Percentiles rank a stretch among this genome's conserved stretches.
phyloP scores from a whole-genome alignment of 2,329 filamentous ascomycete species.

The Coniochaeta sp. region DNA sequence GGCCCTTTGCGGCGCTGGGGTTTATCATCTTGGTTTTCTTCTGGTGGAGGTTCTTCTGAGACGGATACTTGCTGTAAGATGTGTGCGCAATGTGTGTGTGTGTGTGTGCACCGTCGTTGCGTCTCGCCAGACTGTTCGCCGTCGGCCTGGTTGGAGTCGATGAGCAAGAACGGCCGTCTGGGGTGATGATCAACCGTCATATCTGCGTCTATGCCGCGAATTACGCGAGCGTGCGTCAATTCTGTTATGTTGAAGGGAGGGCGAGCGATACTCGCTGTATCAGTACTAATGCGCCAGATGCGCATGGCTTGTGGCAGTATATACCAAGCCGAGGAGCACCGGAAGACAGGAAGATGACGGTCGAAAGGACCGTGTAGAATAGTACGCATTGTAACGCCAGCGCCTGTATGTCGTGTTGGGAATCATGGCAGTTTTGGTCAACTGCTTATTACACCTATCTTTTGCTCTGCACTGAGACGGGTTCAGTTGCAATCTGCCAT shows the following conservation, averaged over 20 bases:
- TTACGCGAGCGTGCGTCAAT: neutral
- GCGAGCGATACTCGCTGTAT: neutral
- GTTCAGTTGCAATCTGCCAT: neutral
- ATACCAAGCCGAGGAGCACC: neutral
- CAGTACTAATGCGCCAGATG: neutral
- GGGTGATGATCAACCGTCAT: neutral
- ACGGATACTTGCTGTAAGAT: too few relatives aligned
- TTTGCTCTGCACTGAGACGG: neutral
- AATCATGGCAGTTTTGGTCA: too few relatives aligned
- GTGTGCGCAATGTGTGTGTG: neutral
- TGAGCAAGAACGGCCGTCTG: neutral
- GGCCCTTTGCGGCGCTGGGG: slow-evolving; percentile 74
- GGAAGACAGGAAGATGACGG: neutral
- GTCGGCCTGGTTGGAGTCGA: neutral
- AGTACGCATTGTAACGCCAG: neutral
- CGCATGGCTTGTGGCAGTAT: neutral
- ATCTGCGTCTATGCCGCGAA: neutral
- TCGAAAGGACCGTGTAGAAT: neutral
- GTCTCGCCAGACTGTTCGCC: neutral
- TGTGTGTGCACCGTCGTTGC: neutral
- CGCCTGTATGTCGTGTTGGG: neutral
- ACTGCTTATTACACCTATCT: neutral
- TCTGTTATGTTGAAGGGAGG: too few relatives aligned
- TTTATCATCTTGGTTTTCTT: slow-evolving; percentile 81
- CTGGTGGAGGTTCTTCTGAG: slow-evolving; percentile 87